These are phyloP conservation scores for Hydnomerulius pinastri DNA, from an alignment of 768 basidiomycete genomes.

Conservation along the genomic window DNA sequence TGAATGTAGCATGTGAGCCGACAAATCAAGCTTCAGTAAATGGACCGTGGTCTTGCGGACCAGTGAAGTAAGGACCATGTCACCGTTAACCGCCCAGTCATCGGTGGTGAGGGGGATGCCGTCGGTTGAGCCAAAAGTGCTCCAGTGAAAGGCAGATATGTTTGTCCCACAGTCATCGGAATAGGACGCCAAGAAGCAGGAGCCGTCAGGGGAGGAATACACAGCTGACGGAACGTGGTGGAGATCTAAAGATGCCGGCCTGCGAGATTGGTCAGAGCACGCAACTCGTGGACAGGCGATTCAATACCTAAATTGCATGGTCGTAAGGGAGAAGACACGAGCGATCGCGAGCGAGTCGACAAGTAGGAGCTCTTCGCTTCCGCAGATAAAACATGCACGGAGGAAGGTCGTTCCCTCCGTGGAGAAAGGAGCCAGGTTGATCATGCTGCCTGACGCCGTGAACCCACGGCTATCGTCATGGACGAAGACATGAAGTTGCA, in stretches of 20 bases:
- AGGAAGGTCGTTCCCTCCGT: constrained; percentile 34
- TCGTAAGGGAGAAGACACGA: constrained; percentile 54
- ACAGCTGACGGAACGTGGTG: constrained; percentile 33
- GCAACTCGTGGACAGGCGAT: background rate
- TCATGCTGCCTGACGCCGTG: constrained; percentile 41
- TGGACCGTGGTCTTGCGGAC: constrained; percentile 43
- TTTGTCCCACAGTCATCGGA: constrained; percentile 15
- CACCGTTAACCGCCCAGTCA: constrained; percentile 23
- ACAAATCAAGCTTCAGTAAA: constrained; percentile 43
- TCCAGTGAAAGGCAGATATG: constrained; percentile 53
- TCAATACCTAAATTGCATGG: constrained; percentile 54
- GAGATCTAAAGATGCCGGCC: constrained; percentile 49
- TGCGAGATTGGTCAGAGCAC: constrained; percentile 13
- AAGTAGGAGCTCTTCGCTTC: constrained; percentile 54
- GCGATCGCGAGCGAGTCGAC: constrained; percentile 46
- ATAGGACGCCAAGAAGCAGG: constrained; percentile 46
- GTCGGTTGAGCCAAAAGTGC: constrained; percentile 53
- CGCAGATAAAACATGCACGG: constrained; percentile 46
- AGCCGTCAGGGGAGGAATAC: constrained; percentile 54
- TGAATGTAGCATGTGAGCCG: constrained; percentile 39
- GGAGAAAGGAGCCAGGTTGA: constrained; percentile 52
- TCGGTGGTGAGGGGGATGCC: constrained; percentile 43
- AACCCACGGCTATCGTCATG: constrained; percentile 51
- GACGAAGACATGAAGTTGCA: constrained; percentile 46
- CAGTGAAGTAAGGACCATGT: constrained; percentile 46